phyloP scores from a whole-genome alignment of 208 protist species.

The Lotmaria passim region DNA sequence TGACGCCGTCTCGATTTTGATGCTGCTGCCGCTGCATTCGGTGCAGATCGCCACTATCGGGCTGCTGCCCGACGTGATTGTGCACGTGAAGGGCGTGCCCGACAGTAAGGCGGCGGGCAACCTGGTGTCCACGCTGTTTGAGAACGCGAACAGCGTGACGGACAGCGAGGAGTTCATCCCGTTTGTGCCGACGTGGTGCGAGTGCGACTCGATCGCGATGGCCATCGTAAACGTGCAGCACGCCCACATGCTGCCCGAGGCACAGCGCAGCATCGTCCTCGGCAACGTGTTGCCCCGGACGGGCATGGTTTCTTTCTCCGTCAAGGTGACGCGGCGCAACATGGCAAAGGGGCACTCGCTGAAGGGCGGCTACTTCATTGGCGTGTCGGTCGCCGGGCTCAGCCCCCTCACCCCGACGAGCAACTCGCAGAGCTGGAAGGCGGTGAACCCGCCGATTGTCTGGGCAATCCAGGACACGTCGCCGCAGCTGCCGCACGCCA shows the following conservation, averaged over 20 bases:
- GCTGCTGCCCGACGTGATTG: slow-evolving; percentile 82
- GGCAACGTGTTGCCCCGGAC: slow-evolving; percentile 81
- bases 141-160: slow-evolving; percentile 58
- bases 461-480: slow-evolving; percentile 92
- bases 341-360: slow-evolving; percentile 90
- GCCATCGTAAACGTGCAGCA: slow-evolving; percentile 74
- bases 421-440: slow-evolving; percentile 90
- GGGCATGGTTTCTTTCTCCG: slow-evolving; percentile 83
- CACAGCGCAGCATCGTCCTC: slow-evolving; percentile 88
- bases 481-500: slow-evolving; percentile 88
- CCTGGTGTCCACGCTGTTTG: slow-evolving; percentile 81
- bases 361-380: slow-evolving; percentile 91
- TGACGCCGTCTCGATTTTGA: slow-evolving; percentile 77
- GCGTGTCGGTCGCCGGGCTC: slow-evolving; percentile 70
- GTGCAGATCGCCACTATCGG: slow-evolving; percentile 84
- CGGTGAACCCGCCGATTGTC: slow-evolving; percentile 84
- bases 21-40: slow-evolving; percentile 83
- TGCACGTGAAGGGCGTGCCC: slow-evolving; percentile 59
- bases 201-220: slow-evolving; percentile 83
- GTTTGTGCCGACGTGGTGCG: slow-evolving; percentile 77
- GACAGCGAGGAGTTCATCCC: slow-evolving; percentile 52
- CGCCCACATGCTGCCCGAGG: slow-evolving; percentile 79
- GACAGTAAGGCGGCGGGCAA: slow-evolving; percentile 48
- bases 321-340: slow-evolving; percentile 75
- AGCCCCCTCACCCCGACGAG: slow-evolving; percentile 75